A percentile compares a stretch with the other conserved stretches of the same genome.
Conservation (phyloP, 495 filamentous ascomycete species). For the Aspergillus bridgeri region DNA sequence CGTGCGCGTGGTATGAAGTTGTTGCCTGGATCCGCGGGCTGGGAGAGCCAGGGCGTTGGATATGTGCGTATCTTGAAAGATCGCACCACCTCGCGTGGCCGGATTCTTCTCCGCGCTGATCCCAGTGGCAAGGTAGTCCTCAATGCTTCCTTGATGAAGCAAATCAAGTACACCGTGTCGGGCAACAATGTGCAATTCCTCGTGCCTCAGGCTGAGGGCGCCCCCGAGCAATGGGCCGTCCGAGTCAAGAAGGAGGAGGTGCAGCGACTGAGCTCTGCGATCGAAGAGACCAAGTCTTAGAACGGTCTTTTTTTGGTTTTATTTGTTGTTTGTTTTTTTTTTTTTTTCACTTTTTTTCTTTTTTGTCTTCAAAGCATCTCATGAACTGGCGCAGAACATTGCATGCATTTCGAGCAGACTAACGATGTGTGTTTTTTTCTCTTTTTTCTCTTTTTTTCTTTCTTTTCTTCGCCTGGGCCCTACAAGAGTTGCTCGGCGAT, state of each 20-base stretch:
- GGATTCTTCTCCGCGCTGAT: constrained; percentile 65
- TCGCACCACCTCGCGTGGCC: constrained; percentile 56
- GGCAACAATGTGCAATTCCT: constrained; percentile 56
- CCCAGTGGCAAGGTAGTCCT: constrained; percentile 66
- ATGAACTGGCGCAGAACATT: background rate
- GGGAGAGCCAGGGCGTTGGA: constrained; percentile 62
- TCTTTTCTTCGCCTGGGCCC: background rate
- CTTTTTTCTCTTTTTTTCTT: background rate
- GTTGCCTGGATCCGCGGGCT: constrained; percentile 30
- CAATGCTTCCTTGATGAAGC: constrained; percentile 59
- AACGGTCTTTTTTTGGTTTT: background rate
- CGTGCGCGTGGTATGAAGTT: constrained; percentile 61
- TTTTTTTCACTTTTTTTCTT: background rate
- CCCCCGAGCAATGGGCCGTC: constrained; percentile 60
- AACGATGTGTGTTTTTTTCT: background rate
- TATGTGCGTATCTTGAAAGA: constrained; percentile 64
- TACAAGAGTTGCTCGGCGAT: background rate
- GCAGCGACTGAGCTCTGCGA: constrained; percentile 9
- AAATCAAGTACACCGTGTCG: constrained; percentile 53
- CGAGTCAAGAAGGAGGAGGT: constrained; percentile 55
- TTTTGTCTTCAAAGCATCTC: background rate
- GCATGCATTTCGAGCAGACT: background rate
- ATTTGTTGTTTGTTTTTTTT: background rate
- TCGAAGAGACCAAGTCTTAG: constrained; percentile 24
- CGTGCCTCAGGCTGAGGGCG: constrained; percentile 48